Percentiles rank a stretch among this genome's conserved stretches.
phyloP scores from a whole-genome alignment of 2,329 filamentous ascomycete genomes.

The Pestalotiopsis sp. region DNA sequence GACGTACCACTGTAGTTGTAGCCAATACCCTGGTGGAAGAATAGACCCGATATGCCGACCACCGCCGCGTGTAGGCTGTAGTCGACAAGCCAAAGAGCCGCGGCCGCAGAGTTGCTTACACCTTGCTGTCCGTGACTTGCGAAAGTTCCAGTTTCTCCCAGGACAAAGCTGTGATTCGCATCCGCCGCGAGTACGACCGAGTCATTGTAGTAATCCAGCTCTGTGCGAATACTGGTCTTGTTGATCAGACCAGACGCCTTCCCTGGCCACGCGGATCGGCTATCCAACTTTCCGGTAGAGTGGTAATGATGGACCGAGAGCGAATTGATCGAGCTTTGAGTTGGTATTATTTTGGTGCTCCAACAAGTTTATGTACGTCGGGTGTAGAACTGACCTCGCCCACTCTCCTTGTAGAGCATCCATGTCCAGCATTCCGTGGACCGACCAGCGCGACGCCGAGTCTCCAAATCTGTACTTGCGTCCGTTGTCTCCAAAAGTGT shows the following conservation, averaged over 20 bases:
- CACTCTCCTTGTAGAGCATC: neutral
- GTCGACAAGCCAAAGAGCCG: neutral
- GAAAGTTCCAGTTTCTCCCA: neutral
- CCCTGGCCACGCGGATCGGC: neutral
- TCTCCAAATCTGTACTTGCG: neutral
- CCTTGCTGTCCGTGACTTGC: neutral
- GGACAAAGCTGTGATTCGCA: neutral
- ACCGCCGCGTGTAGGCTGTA: neutral
- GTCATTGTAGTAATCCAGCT: neutral
- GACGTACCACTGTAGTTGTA: neutral
- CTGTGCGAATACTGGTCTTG: neutral
- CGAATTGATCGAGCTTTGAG: neutral
- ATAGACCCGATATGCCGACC: neutral
- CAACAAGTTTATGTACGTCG: neutral
- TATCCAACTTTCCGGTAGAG: neutral
- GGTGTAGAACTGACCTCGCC: neutral
- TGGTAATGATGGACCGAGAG: neutral
- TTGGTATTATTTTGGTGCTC: neutral
- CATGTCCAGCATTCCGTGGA: neutral
- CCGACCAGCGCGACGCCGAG: neutral
- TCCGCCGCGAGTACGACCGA: neutral
- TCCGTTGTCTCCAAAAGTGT: neutral
- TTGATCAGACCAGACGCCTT: neutral
- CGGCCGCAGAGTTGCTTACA: neutral
- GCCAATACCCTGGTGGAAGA: neutral